Base-by-base conservation (phyloP, 176 grass and related monocot genomes). In the Puya raimondii region DNA sequence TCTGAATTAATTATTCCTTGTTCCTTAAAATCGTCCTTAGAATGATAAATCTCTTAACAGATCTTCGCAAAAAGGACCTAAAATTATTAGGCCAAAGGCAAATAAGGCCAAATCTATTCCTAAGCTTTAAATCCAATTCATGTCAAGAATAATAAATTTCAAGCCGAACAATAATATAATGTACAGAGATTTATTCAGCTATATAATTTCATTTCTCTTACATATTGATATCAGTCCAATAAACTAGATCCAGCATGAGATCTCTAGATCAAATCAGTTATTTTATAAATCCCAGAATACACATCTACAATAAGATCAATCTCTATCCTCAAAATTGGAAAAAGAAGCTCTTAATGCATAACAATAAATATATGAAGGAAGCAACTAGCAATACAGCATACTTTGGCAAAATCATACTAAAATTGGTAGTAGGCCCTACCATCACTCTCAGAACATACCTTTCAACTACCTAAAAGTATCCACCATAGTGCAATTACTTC, bases 381-480 rank as follows among this genome's bases (percentile, higher is more conserved):
- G 33, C 33, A 42, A 42, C 33, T 42, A 4, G 33, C 33, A 42
- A 42, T 7, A 42, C 33, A 56, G 16, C 14, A 13, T 56, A 56
- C 3, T n/a, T n/a, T 56, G 16, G 16, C 2, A 56, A 56, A 56
- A 56, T 56, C 12, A 14, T 56, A 56, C 16, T 56, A 14, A 56
- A 56, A 56, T 14, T 56, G 12, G 52, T 14, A 12, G 12, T 56
- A 56, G 52, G 16, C 16, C 52, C 12, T 12, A 14, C 52, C 12
- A 56, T 14, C 2, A 15, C 16, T 56, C 53, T 56, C 12, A n/a
- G 25, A 26, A 3, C 16, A 59, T 17, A 17, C 54, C 54, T 59
- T 59, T 59, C 54, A 59, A 59, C 54, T 59, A 64, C 47, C 57
- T 64, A 64, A 74, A 74, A 64, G 17, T 25, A 50, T 6, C 17